Conservation (phyloP, 345 rosid species). For the Camelina neglecta region DNA sequence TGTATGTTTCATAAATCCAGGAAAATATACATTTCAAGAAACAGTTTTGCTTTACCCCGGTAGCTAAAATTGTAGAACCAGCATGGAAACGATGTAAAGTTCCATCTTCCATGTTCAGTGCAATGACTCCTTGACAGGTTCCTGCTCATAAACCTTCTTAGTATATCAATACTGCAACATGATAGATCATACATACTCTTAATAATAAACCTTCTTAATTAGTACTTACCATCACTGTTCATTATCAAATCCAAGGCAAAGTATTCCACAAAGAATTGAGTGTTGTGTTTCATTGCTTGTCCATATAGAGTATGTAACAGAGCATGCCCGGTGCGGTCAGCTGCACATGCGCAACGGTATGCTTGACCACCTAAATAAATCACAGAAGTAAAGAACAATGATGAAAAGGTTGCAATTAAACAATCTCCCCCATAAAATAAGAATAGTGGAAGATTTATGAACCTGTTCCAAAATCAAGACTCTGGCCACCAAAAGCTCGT, state of each 20-base stretch:
- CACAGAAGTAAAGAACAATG: too few relatives aligned
- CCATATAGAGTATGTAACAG: constrained; percentile 93
- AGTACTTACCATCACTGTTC: constrained; percentile 68
- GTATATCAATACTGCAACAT: neutral
- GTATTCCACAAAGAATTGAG: constrained; percentile 94
- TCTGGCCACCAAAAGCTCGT: constrained; percentile 98
- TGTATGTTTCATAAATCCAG: constrained; percentile 1
- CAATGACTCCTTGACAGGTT: constrained; percentile 91
- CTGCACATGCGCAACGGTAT: constrained; percentile 98
- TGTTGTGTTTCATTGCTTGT: constrained; percentile 97
- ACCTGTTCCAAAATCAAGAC: constrained; percentile 97
- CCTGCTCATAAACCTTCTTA: constrained; percentile 52
- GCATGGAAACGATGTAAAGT: constrained; percentile 85
- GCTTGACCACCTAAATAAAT: constrained; percentile 84
- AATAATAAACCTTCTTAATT: neutral
- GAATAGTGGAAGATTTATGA: too few relatives aligned
- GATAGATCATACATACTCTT: too few relatives aligned
- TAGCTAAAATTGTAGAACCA: constrained; percentile 82
- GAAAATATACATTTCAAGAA: neutral
- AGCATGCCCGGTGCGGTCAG: constrained; percentile 98
- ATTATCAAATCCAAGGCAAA: constrained; percentile 90
- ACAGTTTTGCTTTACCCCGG: constrained; percentile 62
- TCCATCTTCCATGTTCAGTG: constrained; percentile 95
- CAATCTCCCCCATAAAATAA: too few relatives aligned
- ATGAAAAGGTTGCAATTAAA: too few relatives aligned